Evolutionary conservation across 2,329 filamentous ascomycete genomes (phyloP), one percentile per base, ranked within the genome.

Genomic region (Corynespora cassiicola): DNA sequence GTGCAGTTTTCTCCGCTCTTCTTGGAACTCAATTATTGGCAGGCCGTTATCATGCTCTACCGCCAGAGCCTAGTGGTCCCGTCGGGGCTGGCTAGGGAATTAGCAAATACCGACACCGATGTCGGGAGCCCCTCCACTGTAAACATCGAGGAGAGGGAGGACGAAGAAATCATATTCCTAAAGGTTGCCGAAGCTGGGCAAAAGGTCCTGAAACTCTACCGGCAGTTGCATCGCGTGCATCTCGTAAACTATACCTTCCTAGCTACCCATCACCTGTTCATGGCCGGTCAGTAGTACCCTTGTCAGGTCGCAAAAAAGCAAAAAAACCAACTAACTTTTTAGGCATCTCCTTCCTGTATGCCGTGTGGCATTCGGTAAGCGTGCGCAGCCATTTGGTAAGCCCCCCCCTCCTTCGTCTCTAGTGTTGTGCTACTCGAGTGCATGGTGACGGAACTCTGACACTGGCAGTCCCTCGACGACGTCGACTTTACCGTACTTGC

Each of bases 401-500:
- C 75, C 27, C 20, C 17, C 19, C 17, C 16, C 5, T 42, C 24
- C 22, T 23, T 31, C 16, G 20, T 23, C n/a, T 32, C n/a, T 14
- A 25, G 24, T 20, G 16, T 35, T 50, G 47, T 52, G 39, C 44
- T 34, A 51, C 40, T 24, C 24, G 19, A 33, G 39, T 36, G 31
- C 34, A 25, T 38, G 25, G 23, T 15, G 8, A 31, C 24, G 31
- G 28, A 19, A 20, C 31, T 39, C 45, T 54, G 46, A 54, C 33
- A 24, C 34, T 31, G 39, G 42, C 45, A 79, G 77, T 88, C 87
- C 6, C 87, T 96, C 73, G 91, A 97, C 59, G 92, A 97, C 65
- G 90, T 97, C n/a, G 92, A 97, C 65, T 96, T 96, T 58, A 97
- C 92, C 1, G 88, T 97, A 7, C 77, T 96, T 31, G 90, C 91